Percentiles rank a stretch among this genome's conserved stretches.
Conservation (phyloP, 352 stramenopile species). For the Pilasporangium apinafurcum region DNA sequence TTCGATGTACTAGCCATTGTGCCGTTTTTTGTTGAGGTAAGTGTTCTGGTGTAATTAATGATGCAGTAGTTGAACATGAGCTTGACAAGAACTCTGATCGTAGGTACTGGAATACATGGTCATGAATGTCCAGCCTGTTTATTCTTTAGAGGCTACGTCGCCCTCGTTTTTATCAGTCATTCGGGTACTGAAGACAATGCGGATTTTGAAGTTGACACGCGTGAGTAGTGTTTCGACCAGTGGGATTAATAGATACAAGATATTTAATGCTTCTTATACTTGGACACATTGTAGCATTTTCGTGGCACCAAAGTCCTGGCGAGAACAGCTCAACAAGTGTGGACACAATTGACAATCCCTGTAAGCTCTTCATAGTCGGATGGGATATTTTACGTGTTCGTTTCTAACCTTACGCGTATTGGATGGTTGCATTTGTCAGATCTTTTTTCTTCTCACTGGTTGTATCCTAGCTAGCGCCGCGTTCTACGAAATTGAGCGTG, state of each 20-base stretch:
- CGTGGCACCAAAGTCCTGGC: slow-evolving; percentile 55
- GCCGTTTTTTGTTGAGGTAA: slow-evolving; percentile 59
- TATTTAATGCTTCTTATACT: not conserved
- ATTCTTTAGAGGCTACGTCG: slow-evolving; percentile 51
- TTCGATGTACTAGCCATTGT: slow-evolving; percentile 61
- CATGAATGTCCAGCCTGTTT: slow-evolving; percentile 27
- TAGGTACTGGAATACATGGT: slow-evolving; percentile 22
- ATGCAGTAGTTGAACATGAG: too few relatives aligned
- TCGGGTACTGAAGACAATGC: slow-evolving; percentile 63
- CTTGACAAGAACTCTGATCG: too few relatives aligned
- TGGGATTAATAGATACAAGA: too few relatives aligned
- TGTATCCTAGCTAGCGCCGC: slow-evolving; percentile 55
- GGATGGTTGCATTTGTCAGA: slow-evolving; percentile 15
- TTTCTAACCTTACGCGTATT: not conserved
- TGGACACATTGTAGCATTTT: slow-evolving; percentile 70
- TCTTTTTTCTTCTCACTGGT: slow-evolving; percentile 70
- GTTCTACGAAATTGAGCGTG: slow-evolving; percentile 74
- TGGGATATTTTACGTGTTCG: not conserved
- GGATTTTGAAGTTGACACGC: slow-evolving; percentile 64
- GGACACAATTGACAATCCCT: slow-evolving; percentile 54
- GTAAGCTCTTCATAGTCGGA: slow-evolving; percentile 10
- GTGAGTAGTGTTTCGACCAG: too few relatives aligned
- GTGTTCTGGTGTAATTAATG: not conserved
- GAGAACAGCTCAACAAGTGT: slow-evolving; percentile 46
- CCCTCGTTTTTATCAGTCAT: slow-evolving; percentile 64